Conservation (phyloP, 768 basidiomycete genomes). For the Vishniacozyma victoriae region DNA sequence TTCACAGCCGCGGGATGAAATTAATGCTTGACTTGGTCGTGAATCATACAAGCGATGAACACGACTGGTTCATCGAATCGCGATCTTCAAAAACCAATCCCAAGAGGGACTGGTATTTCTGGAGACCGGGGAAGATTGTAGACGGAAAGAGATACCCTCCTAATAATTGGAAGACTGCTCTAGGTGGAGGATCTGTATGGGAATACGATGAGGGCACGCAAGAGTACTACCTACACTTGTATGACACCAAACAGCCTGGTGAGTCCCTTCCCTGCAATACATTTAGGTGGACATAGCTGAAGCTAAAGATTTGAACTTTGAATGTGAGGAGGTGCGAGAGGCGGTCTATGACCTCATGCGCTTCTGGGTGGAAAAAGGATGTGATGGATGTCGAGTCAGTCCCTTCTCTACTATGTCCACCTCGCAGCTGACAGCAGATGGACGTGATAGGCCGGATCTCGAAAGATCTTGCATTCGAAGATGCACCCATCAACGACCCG, state of each 20-base stretch:
- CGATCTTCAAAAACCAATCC: constrained; percentile 53
- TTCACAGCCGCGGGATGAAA: constrained; percentile 63
- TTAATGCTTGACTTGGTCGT: constrained; percentile 72
- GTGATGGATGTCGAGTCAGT: constrained; percentile 65
- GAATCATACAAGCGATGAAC: constrained; percentile 56
- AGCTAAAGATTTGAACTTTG: constrained; percentile 60
- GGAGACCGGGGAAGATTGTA: constrained; percentile 59
- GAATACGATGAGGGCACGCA: constrained; percentile 59
- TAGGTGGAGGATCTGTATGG: constrained; percentile 60
- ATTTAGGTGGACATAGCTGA: too few relatives aligned
- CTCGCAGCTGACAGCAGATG: constrained; percentile 25
- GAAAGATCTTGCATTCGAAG: constrained; percentile 59
- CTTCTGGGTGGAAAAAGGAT: constrained; percentile 67
- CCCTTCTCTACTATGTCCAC: not conserved
- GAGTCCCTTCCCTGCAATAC: not conserved
- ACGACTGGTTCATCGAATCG: constrained; percentile 64
- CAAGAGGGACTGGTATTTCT: constrained; percentile 70
- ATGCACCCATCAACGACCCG: constrained; percentile 57
- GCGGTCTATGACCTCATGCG: constrained; percentile 56
- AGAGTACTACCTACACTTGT: constrained; percentile 70
- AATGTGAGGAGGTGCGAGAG: constrained; percentile 54
- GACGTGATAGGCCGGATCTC: constrained; percentile 63
- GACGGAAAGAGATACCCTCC: constrained; percentile 58
- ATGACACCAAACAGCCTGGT: constrained; percentile 26
- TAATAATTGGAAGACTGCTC: constrained; percentile 65